Evolutionary conservation across 371 early-diverging fungal species (phyloP).

Genomic region (Zancudomyces culisetae): DNA sequence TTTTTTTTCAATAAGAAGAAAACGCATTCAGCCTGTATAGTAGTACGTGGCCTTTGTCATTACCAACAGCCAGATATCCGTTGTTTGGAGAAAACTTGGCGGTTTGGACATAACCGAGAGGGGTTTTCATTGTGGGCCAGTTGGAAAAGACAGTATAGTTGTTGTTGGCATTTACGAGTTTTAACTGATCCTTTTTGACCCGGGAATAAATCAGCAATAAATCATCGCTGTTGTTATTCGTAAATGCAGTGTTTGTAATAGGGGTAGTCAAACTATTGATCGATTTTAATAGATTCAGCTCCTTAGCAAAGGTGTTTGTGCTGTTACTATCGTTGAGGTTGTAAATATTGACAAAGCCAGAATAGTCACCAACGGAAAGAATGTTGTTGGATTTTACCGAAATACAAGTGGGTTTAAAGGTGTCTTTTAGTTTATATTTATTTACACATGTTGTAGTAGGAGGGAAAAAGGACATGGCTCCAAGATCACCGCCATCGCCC

Average conservation of each 20-base stretch:
- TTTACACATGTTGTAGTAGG: no score
- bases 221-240: constrained; percentile 65
- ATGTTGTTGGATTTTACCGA: constrained; percentile 50
- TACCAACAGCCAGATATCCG: constrained; percentile 75
- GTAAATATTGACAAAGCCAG: constrained; percentile 82
- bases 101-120: constrained; percentile 49
- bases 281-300: constrained; percentile 51
- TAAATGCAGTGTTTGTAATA: constrained; percentile 49
- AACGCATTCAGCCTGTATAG: constrained; percentile 63
- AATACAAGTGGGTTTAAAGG: constrained; percentile 46
- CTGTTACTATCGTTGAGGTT: constrained; percentile 27
- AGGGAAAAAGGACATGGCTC: no score
- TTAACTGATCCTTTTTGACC: constrained; percentile 48
- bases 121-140: constrained; percentile 75
- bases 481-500: no score
- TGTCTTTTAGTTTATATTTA: constrained; percentile 63
- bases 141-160: constrained; percentile 62
- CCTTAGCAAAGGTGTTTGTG: constrained; percentile 23
- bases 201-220: constrained; percentile 54
- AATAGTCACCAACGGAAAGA: constrained; percentile 61
- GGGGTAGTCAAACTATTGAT: constrained; percentile 68
- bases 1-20: constrained; percentile 19
- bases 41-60: constrained; percentile 64
- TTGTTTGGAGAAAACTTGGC: constrained; percentile 72
- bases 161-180: constrained; percentile 59